Evolutionary conservation across 2,329 filamentous ascomycete species (phyloP), one percentile per base, ranked within the genome.

Genomic region (Fusarium sp.): DNA sequence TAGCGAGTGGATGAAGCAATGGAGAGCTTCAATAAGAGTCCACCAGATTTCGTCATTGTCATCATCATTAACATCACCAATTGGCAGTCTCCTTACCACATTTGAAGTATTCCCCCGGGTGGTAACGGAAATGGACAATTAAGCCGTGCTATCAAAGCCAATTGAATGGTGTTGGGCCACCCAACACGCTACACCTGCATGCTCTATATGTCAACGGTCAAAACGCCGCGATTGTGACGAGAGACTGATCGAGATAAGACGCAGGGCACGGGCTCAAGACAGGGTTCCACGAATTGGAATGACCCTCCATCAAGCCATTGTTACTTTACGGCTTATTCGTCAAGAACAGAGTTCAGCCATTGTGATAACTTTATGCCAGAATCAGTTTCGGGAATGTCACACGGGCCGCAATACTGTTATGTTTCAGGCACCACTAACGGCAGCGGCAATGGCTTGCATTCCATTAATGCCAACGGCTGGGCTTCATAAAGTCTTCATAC

Each of bases 1-100:
- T 38, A 52, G 34, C 28, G 43, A 26, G 46, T 61, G 59, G 42
- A 36, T 52, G 46, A 54, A 36, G 34, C 34, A 28, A 45, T 28
- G 11, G 6, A 59, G 54, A 66, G 32, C 28, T 52, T 54, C 34
- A 21, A 39, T 39, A 34, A 34, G 32, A 54, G 49, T 17, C 51
- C 65, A 53, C 45, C 60, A 17, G n/a, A 55, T 63, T 53, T 68
- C 68, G 52, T 71, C 67, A 62, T 69, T 42, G 26, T 39, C 44
- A 59, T 59, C 54, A 62, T 48, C 21, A 56, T 63, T 39, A 55
- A 43, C 59, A 66, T 56, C 62, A 48, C 56, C 44, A 32, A 20
- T 45, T 65, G 38, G 30, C 10, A 14, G 49, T 43, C 36, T 21
- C 7, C 23, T 50, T 50, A 23, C 48, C 40, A 42, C 49, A 30